phyloP scores from a whole-genome alignment of 805 yeast genomes.

The Zygotorulaspora sp. region DNA sequence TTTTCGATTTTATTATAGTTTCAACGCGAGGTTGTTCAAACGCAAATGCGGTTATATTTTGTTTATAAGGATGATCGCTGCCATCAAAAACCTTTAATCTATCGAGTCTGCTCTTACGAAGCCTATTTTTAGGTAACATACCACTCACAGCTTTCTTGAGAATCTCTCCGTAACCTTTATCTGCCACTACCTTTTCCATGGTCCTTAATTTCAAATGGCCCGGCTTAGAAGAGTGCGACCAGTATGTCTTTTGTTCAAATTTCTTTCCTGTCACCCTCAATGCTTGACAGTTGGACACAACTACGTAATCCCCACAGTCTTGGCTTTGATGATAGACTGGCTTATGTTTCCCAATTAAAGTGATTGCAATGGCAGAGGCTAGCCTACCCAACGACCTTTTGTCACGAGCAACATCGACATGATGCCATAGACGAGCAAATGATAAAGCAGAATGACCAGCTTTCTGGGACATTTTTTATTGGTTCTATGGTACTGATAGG shows the following conservation, averaged over 20 bases:
- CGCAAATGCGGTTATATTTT: slow-evolving; percentile 79
- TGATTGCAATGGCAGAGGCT: slow-evolving; percentile 82
- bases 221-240: slow-evolving; percentile 86
- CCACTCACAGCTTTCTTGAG: slow-evolving; percentile 85
- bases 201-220: slow-evolving; percentile 82
- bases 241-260: slow-evolving; percentile 71
- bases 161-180: slow-evolving; percentile 86
- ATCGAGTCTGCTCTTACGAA: slow-evolving; percentile 71
- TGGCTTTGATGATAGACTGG: slow-evolving; percentile 74
- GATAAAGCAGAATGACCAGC: slow-evolving; percentile 58
- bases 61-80: slow-evolving; percentile 77
- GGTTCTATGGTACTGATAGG: too few relatives aligned
- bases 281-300: slow-evolving; percentile 85
- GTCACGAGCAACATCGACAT: slow-evolving; percentile 84
- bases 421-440: slow-evolving; percentile 90
- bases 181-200: slow-evolving; percentile 67
- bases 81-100: slow-evolving; percentile 87
- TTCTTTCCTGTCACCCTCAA: slow-evolving; percentile 84
- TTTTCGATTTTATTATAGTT: slow-evolving; percentile 5
- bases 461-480: slow-evolving; percentile 38
- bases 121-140: slow-evolving; percentile 91
- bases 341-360: slow-evolving; percentile 95
- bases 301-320: slow-evolving; percentile 96
- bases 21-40: slow-evolving; percentile 61
- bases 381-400: slow-evolving; percentile 84